These are phyloP conservation scores for Trichophyton schoenleinii DNA, from an alignment of 2,329 filamentous ascomycete species.

Conservation along the genomic window DNA sequence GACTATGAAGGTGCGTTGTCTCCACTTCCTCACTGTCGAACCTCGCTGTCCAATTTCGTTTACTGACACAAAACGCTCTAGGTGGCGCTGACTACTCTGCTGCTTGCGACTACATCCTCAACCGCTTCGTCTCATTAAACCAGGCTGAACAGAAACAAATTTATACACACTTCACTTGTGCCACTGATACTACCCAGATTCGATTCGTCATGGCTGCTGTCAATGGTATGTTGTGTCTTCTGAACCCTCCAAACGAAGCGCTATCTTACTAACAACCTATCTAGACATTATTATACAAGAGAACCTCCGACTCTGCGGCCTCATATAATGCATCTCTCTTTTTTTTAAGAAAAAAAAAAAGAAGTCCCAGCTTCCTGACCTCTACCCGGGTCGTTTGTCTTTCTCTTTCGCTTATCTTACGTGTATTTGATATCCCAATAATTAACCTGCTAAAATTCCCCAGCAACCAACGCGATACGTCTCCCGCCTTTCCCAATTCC, in stretches of 20 bases:
- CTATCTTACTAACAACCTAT: constrained; percentile 18
- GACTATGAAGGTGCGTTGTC: constrained; percentile 54
- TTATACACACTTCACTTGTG: constrained; percentile 98
- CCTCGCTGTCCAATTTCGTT: constrained; percentile 9
- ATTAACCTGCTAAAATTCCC: neutral
- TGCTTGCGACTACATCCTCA: constrained; percentile 97
- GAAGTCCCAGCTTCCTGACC: constrained; percentile 21
- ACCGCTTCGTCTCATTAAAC: constrained; percentile 95
- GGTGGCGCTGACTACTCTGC: constrained; percentile 90
- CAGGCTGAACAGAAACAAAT: constrained; percentile 99
- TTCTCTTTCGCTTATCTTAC: constrained; percentile 5
- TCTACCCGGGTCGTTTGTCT: constrained; percentile 16
- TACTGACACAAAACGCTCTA: constrained; percentile 18
- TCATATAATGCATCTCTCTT: constrained; percentile 56
- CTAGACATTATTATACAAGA: constrained; percentile 99
- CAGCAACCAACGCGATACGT: neutral
- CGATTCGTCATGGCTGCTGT: constrained; percentile 99
- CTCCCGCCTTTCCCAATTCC: neutral
- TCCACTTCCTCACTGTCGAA: neutral
- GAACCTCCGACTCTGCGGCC: constrained; percentile 89
- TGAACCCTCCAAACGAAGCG: too few species aligned
- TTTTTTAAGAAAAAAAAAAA: neutral
- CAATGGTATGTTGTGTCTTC: constrained; percentile 56
- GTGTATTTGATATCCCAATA: constrained; percentile 8
- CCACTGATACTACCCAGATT: constrained; percentile 97